Evolutionary conservation across 768 basidiomycete species (phyloP).

Genomic region (Inosperma sp.): DNA sequence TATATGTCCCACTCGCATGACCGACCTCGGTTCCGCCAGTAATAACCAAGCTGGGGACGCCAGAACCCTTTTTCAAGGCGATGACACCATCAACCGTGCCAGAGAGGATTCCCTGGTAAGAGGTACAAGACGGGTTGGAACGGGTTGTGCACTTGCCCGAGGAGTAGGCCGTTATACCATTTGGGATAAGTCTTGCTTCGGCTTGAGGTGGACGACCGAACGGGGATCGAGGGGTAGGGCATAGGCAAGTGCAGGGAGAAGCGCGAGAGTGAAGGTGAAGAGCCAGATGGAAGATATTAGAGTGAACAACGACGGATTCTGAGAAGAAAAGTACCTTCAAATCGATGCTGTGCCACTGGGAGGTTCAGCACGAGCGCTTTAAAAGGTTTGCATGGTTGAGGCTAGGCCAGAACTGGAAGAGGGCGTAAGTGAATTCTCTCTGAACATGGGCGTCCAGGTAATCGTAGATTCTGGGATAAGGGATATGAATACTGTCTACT

Average conservation of each 20-base stretch:
- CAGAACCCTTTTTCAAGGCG: slow-evolving; percentile 36
- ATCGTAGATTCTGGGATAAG: too few species aligned
- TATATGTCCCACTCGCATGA: slow-evolving; percentile 26
- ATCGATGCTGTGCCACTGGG: too few species aligned
- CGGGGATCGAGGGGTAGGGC: not conserved
- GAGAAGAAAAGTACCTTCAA: not conserved
- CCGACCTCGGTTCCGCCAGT: slow-evolving; percentile 55
- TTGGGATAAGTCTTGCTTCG: slow-evolving; percentile 22
- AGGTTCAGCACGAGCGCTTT: too few species aligned
- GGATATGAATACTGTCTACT: too few species aligned
- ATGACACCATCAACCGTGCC: slow-evolving; percentile 28
- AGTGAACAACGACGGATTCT: not conserved
- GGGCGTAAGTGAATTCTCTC: too few species aligned
- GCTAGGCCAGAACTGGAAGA: too few species aligned
- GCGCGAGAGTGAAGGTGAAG: not conserved
- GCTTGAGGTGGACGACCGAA: slow-evolving; percentile 15
- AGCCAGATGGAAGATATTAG: not conserved
- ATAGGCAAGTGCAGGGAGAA: not conserved
- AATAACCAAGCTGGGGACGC: slow-evolving; percentile 58
- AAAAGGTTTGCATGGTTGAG: too few species aligned
- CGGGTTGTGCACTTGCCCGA: slow-evolving; percentile 23
- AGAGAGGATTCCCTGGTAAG: slow-evolving; percentile 25
- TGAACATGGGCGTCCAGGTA: too few species aligned
- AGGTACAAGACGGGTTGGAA: slow-evolving; percentile 24
- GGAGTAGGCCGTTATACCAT: slow-evolving; percentile 27